Base-by-base conservation (phyloP, 2,329 filamentous ascomycete genomes). In the Botryotinia calthae region DNA sequence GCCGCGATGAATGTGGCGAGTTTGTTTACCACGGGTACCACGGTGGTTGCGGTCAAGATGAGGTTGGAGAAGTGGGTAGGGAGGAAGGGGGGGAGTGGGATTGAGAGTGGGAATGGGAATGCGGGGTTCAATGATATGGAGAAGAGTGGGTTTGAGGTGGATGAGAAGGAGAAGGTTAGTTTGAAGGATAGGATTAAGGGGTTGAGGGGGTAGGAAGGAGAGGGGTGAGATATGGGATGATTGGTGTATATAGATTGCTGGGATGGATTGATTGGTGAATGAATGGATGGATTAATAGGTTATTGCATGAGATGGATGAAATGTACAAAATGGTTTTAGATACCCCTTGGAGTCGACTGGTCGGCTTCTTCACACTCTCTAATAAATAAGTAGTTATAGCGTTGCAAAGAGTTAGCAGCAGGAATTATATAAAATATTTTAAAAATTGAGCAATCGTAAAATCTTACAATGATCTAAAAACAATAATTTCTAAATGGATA, bases 261-360 rank as follows among this genome's bases (percentile, higher is more conserved):
- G 25, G 2, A 22, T 42, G 34, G 34, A 67, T 25, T 37, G 44
- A n/a, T 14, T 16, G 20, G 31, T 34, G 34, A 34, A 9, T 37
- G 37, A 7, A 48, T 37, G 44, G 34, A 28, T 20, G 48, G 34
- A 28, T 20, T 34, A 25, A 22, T n/a, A 16, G 10, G 48, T 61
- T 14, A 25, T 22, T 37, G 18, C 0, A 37, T 22, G 12, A 14
- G n/a, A 68, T 37, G 25, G 10, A 31, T 34, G 22, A 31, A 28
- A 46, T 46, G 20, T 3, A 28, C 42, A 51, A 8, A 44, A 40
- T n/a, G 9, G 31, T 40, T 68, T 40, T 9, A 51, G 37, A 68
- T 68, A 58, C 66, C 25, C 48, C 34, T 42, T 54, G 65, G 46
- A 68, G 46, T 68, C 65, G 65, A 54, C 65, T 37, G 65, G 48